Evolutionary conservation across 1,139 yeast species (phyloP).

Genomic region (Blastobotrys elegans): DNA sequence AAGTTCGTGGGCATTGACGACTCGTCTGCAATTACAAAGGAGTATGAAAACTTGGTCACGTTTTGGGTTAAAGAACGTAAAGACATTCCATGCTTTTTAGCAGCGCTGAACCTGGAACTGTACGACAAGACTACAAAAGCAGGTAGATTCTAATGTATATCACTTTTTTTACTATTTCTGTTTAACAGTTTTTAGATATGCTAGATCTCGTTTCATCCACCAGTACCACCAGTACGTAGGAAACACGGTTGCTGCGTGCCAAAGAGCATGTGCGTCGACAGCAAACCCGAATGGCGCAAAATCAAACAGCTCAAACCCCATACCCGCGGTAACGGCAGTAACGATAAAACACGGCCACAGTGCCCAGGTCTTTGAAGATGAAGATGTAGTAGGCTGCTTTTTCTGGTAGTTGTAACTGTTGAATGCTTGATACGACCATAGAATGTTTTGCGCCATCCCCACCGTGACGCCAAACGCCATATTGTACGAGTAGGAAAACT

Average conservation of each 20-base stretch:
- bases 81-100: slow-evolving; percentile 74
- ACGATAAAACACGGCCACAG: slow-evolving; percentile 52
- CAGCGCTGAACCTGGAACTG: slow-evolving; percentile 66
- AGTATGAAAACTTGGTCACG: slow-evolving; percentile 54
- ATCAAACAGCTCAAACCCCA: slow-evolving; percentile 85
- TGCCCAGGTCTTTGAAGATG: slow-evolving; percentile 35
- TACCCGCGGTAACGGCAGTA: slow-evolving; percentile 55
- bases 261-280: slow-evolving; percentile 87
- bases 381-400: not conserved
- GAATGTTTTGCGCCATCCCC: slow-evolving; percentile 67
- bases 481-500: slow-evolving; percentile 91
- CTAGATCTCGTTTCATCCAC: slow-evolving; percentile 35
- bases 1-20: slow-evolving; percentile 33
- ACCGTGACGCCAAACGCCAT: slow-evolving; percentile 83
- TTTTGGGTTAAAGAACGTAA: slow-evolving; percentile 67
- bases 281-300: slow-evolving; percentile 65
- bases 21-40: slow-evolving; percentile 37
- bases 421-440: slow-evolving; percentile 42
- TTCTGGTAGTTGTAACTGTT: slow-evolving; percentile 15
- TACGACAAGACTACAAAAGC: slow-evolving; percentile 41
- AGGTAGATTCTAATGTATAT: slow-evolving; percentile 17
- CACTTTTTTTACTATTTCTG: not conserved
- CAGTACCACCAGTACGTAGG: slow-evolving; percentile 38
- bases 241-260: slow-evolving; percentile 57
- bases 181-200: slow-evolving; percentile 15